Evolutionary conservation across 169 alveolate genomes (phyloP).

Genomic region (Plasmodium gaboni): DNA sequence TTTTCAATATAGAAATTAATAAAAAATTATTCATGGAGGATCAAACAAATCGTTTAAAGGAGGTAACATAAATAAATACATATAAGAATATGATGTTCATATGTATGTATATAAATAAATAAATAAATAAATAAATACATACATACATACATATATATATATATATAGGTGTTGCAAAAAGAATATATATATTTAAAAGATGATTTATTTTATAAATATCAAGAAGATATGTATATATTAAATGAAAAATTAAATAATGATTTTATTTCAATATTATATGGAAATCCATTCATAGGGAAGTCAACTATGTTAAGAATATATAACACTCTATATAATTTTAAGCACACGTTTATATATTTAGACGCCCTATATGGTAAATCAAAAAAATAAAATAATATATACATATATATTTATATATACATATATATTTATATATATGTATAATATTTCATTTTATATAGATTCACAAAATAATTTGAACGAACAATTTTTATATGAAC

Average conservation of each 20-base stretch:
- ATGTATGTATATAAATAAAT: background rate
- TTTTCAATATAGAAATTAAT: slow-evolving; percentile 27
- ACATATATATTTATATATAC: background rate
- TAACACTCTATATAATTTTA: slow-evolving; percentile 29
- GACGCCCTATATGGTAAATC: slow-evolving; percentile 57
- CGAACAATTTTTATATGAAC: slow-evolving; percentile 31
- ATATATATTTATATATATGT: background rate
- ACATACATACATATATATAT: slow-evolving; percentile 3
- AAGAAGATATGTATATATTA: slow-evolving; percentile 45
- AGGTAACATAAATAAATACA: slow-evolving; percentile 29
- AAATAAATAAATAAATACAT: background rate
- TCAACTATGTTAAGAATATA: slow-evolving; percentile 59
- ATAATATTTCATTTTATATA: background rate
- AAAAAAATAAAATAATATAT: background rate
- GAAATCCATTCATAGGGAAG: slow-evolving; percentile 44
- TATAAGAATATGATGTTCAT: background rate
- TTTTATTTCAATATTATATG: slow-evolving; percentile 33
- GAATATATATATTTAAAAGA: slow-evolving; percentile 44
- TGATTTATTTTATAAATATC: slow-evolving; percentile 16
- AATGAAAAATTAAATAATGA: slow-evolving; percentile 56
- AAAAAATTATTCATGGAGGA: slow-evolving; percentile 19
- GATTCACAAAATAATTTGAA: slow-evolving; percentile 38
- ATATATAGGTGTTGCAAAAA: slow-evolving; percentile 27
- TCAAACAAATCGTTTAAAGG: slow-evolving; percentile 20
- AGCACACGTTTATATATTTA: slow-evolving; percentile 43